A percentile compares a stretch with the other conserved stretches of the same genome.
Evolutionary conservation across 306 rosid genomes (phyloP).

Genomic region (Prunus salicina): DNA sequence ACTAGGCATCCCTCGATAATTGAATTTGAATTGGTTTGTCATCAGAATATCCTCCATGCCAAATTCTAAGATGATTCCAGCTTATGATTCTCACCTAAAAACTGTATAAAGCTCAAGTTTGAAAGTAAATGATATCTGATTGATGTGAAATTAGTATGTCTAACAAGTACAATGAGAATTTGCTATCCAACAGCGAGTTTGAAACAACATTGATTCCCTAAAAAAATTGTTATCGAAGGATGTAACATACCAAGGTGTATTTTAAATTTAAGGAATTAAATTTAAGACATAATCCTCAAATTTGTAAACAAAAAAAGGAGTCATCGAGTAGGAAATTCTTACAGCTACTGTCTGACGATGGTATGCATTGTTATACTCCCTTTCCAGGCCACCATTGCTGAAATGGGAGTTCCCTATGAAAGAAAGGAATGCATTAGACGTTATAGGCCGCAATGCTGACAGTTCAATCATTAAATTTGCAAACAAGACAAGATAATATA

Average conservation of each 20-base stretch:
- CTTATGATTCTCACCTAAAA: too few relatives aligned
- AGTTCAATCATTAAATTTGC: not conserved
- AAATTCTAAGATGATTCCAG: too few relatives aligned
- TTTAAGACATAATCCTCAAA: not conserved
- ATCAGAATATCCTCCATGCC: not conserved
- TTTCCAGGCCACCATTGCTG: slow-evolving; percentile 44
- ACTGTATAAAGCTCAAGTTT: too few relatives aligned
- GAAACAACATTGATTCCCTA: too few relatives aligned
- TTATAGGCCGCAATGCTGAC: slow-evolving; percentile 16
- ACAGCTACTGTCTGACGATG: slow-evolving; percentile 46
- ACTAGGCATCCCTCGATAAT: not conserved
- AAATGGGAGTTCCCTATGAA: slow-evolving; percentile 50
- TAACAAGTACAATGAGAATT: not conserved
- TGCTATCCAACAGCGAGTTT: not conserved
- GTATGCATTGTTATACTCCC: slow-evolving; percentile 39
- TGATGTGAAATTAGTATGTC: not conserved
- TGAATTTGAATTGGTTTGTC: not conserved
- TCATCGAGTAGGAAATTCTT: slow-evolving; percentile 22
- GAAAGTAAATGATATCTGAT: not conserved
- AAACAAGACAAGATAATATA: not conserved
- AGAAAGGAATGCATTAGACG: slow-evolving; percentile 9
- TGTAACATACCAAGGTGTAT: not conserved
- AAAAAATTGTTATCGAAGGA: not conserved
- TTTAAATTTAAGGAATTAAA: not conserved
- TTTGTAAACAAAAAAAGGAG: slow-evolving; percentile 2